phyloP scores from a whole-genome alignment of 2,329 filamentous ascomycete species.

The Diaporthe amygdali region DNA sequence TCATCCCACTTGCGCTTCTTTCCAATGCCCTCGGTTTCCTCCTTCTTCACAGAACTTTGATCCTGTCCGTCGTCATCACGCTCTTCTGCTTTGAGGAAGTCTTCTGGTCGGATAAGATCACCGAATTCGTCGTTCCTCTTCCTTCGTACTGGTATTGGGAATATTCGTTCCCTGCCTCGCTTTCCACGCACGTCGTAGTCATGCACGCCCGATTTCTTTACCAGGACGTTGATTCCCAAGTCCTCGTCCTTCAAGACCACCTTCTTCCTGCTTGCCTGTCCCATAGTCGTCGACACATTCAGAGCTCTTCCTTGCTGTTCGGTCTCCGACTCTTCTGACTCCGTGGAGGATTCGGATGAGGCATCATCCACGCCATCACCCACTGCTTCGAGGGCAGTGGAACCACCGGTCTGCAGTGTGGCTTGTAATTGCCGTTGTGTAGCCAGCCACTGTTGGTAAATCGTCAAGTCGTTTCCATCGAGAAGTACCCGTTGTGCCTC shows the following conservation, averaged over 20 bases:
- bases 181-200: constrained; percentile 93
- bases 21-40: constrained; percentile 70
- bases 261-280: constrained; percentile 84
- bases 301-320: constrained; percentile 92
- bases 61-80: constrained; percentile 76
- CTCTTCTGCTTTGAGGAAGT: constrained; percentile 92
- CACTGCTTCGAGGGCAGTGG: constrained; percentile 70
- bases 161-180: constrained; percentile 90
- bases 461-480: constrained; percentile 74
- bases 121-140: constrained; percentile 85
- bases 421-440: constrained; percentile 87
- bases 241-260: constrained; percentile 87
- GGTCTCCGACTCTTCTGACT: constrained; percentile 86
- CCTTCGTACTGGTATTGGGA: constrained; percentile 82
- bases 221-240: constrained; percentile 86
- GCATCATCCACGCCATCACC: constrained; percentile 82
- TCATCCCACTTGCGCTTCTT: constrained; percentile 97
- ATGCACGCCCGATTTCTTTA: constrained; percentile 88
- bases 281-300: constrained; percentile 85
- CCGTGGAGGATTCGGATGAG: constrained; percentile 83
- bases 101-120: constrained; percentile 90
- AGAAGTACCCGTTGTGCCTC: constrained; percentile 69
- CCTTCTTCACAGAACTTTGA: constrained; percentile 54
- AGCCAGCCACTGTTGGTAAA: constrained; percentile 93
- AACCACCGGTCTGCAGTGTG: constrained; percentile 73